Base-by-base conservation (phyloP, 2,329 filamentous ascomycete genomes). In the Lomentospora prolificans region DNA sequence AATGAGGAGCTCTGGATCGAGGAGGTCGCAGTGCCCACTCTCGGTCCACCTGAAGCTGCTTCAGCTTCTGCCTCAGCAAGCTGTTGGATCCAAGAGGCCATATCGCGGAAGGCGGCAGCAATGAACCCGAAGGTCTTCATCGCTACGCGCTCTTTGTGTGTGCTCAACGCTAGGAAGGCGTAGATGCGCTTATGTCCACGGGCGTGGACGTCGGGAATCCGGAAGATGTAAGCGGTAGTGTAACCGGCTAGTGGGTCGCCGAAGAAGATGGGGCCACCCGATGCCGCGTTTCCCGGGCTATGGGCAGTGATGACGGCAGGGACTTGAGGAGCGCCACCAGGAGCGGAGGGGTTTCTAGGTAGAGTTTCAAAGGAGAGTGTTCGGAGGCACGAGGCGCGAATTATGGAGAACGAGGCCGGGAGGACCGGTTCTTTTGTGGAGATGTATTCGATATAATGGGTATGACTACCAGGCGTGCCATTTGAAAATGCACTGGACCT, bases 211-310 rank as follows among this genome's bases (percentile, higher is more conserved):
- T 87, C 84, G 5, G 83, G 80, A 44, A 87, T 84, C 25, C 84
- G 82, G 64, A 87, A 87, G 60, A 86, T 84, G 66, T 85, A 86
- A 12, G 83, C 84, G 0, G 83, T 87, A 0, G 84, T 87, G 67
- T 85, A 86, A 28, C 84, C 84, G 1, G 82, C 78, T 0, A 78
- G 66, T 1, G 81, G 75, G 62, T 87, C 84, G 28, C 84, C 84
- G 58, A 87, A 86, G 66, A 87, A 85, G 55, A 87, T 84, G 28
- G 84, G 82, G 0, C 83, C 83, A 2, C 82, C 83, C 2, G 81
- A 81, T 1, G 78, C 75, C 14, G 81, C 73, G 36, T 78, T 72
- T 56, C 79, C 72, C 58, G 78, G 66, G 64, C 74, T 74, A 61
- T 79, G 78, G 1, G 77, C 76, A 1, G 79, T 81, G 27, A 81